These are phyloP conservation scores for Aspergillus funiculosus DNA, from an alignment of 495 filamentous ascomycete species.

Conservation along the genomic window DNA sequence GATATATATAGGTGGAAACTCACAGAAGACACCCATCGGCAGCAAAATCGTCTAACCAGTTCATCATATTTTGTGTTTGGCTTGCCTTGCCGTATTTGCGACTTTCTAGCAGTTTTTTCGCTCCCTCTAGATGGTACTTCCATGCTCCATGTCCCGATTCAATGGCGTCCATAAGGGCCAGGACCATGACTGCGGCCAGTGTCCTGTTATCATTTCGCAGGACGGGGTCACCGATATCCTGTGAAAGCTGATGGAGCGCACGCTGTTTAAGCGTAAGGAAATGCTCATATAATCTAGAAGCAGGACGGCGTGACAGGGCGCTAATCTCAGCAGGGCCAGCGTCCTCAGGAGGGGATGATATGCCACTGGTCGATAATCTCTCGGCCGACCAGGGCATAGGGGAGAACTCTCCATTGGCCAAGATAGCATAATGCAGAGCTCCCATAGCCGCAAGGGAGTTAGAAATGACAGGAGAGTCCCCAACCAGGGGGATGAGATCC, in stretches of 20 bases:
- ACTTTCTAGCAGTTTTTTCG: slow-evolving; percentile 36
- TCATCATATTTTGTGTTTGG: slow-evolving; percentile 25
- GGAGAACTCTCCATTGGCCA: slow-evolving; percentile 32
- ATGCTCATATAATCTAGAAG: slow-evolving; percentile 35
- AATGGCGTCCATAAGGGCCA: slow-evolving; percentile 40
- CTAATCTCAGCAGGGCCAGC: slow-evolving; percentile 28
- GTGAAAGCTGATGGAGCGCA: slow-evolving; percentile 37
- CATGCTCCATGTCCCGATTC: slow-evolving; percentile 44
- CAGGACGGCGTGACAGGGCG: slow-evolving; percentile 24
- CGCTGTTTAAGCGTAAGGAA: slow-evolving; percentile 42
- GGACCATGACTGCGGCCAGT: slow-evolving; percentile 37
- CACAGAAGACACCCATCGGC: slow-evolving; percentile 42
- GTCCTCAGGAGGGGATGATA: slow-evolving; percentile 22
- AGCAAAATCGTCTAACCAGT: slow-evolving; percentile 39
- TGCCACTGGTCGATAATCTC: slow-evolving; percentile 15
- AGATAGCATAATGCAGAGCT: slow-evolving; percentile 38
- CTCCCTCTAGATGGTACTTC: slow-evolving; percentile 46
- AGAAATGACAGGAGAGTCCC: slow-evolving; percentile 36
- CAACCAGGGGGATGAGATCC: slow-evolving; percentile 35
- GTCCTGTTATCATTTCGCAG: slow-evolving; percentile 39
- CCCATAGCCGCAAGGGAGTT: slow-evolving; percentile 37
- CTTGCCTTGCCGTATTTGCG: slow-evolving; percentile 21
- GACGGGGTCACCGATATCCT: slow-evolving; percentile 32
- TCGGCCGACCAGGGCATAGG: slow-evolving; percentile 35
- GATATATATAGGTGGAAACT: slow-evolving; percentile 6